Percentiles rank a stretch among this genome's conserved stretches.
Evolutionary conservation across 2,329 filamentous ascomycete species (phyloP).

Genomic region (Exophiala calicioides): DNA sequence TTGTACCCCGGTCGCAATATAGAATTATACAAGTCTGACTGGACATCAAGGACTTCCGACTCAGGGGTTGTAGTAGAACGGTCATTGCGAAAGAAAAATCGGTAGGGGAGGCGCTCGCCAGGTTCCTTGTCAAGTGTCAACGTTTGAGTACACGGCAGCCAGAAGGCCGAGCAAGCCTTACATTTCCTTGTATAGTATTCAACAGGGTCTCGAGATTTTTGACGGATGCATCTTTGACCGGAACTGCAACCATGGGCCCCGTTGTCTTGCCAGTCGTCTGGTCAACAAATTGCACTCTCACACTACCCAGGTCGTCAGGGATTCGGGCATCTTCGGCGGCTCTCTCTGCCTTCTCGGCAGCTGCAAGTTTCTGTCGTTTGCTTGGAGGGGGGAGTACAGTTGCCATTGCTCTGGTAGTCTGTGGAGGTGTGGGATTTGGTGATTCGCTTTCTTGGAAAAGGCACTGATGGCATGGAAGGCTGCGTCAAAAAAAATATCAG

Average conservation of each 20-base stretch:
- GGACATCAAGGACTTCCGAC: constrained; percentile 46
- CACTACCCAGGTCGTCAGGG: constrained; percentile 69
- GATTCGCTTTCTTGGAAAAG: background rate
- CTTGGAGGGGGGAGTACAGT: constrained; percentile 80
- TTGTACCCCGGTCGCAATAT: constrained; percentile 53
- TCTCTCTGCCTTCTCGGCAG: constrained; percentile 67
- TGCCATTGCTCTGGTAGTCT: constrained; percentile 59
- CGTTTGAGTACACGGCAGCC: constrained; percentile 29
- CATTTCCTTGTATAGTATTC: constrained; percentile 79
- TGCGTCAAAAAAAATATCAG: constrained; percentile 14
- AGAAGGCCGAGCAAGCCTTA: constrained; percentile 41
- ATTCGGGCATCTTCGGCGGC: constrained; percentile 73
- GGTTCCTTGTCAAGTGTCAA: constrained; percentile 47
- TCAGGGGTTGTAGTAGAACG: constrained; percentile 33
- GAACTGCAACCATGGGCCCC: constrained; percentile 71
- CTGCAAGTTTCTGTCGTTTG: constrained; percentile 80
- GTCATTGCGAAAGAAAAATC: constrained; percentile 60
- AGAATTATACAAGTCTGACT: constrained; percentile 52
- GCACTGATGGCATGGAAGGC: background rate
- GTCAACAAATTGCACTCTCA: constrained; percentile 86
- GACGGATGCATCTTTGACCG: constrained; percentile 79
- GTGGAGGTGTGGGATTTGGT: background rate
- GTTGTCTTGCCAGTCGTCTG: constrained; percentile 68
- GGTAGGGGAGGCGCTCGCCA: constrained; percentile 64
- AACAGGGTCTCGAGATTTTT: constrained; percentile 86